phyloP scores from a whole-genome alignment of 305 asterid genomes.

The Petunia hybrid region DNA sequence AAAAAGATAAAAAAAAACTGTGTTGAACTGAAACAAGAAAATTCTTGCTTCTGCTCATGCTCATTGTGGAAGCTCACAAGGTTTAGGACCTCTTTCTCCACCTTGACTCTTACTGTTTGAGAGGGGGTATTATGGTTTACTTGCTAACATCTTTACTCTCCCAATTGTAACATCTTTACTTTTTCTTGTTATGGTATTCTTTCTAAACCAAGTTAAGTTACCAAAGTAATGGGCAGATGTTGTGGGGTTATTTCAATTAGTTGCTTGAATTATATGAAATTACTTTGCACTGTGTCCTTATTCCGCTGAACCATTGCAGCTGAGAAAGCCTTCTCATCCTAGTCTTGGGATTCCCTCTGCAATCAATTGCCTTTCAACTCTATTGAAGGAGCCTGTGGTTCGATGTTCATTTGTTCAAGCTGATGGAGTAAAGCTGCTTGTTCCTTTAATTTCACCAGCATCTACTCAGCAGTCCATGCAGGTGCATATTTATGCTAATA shows the following conservation, averaged over 20 bases:
- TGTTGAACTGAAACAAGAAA: neutral
- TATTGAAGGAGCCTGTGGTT: slow-evolving; percentile 80
- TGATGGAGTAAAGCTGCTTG: slow-evolving; percentile 87
- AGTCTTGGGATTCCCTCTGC: slow-evolving; percentile 80
- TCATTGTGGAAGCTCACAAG: neutral
- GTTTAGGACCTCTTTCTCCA: neutral
- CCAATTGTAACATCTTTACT: neutral
- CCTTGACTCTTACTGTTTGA: neutral
- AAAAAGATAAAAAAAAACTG: no score
- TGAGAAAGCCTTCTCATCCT: slow-evolving; percentile 88
- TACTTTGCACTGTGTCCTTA: slow-evolving; percentile 11
- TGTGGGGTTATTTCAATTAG: neutral
- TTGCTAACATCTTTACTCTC: slow-evolving; percentile 4
- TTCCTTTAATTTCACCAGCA: slow-evolving; percentile 87
- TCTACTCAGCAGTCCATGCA: slow-evolving; percentile 95
- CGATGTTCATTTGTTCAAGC: slow-evolving; percentile 88
- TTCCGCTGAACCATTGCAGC: slow-evolving; percentile 48
- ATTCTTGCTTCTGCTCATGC: neutral
- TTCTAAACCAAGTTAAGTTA: neutral
- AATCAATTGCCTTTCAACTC: slow-evolving; percentile 77
- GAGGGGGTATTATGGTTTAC: neutral
- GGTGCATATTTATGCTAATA: slow-evolving; percentile 46
- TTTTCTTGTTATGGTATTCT: neutral
- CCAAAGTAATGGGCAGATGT: neutral
- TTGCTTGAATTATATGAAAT: neutral